Conservation (phyloP, 1,284 basidiomycete species). For the Cronartium quercuum region DNA sequence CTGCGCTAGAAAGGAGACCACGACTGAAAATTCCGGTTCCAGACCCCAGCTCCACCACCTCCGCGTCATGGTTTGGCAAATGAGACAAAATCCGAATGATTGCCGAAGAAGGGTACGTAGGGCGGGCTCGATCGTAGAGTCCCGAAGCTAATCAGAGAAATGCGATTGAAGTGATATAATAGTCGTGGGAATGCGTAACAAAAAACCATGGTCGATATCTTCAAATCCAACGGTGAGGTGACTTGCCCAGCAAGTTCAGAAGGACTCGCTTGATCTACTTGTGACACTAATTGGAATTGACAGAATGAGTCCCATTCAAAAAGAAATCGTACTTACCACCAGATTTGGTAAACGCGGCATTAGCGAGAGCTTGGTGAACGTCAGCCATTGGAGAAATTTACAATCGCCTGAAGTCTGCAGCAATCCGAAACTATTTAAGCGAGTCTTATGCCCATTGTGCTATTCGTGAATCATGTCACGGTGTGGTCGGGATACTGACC, state of each 20-base stretch:
- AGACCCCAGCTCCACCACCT: slow-evolving; percentile 57
- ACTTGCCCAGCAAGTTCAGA: no score
- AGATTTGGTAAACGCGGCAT: not conserved
- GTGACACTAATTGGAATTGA: not conserved
- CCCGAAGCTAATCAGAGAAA: not conserved
- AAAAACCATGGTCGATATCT: not conserved
- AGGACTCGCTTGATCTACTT: no score
- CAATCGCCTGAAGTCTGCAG: no score
- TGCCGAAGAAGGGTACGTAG: slow-evolving; percentile 61
- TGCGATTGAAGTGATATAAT: not conserved
- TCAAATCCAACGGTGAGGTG: not conserved
- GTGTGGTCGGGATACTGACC: no score
- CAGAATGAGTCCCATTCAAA: not conserved
- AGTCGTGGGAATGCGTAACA: no score
- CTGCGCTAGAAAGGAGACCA: slow-evolving; percentile 61
- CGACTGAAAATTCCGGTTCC: slow-evolving; percentile 75
- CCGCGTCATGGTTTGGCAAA: slow-evolving; percentile 44
- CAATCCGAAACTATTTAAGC: no score
- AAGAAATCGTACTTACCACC: slow-evolving; percentile 1
- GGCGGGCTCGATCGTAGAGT: slow-evolving; percentile 56
- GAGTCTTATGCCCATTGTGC: no score
- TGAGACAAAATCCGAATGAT: slow-evolving; percentile 58
- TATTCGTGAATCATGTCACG: no score
- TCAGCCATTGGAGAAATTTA: not conserved
- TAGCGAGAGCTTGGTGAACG: not conserved